These are phyloP conservation scores for Fusarium temperatum DNA, from an alignment of 2,329 filamentous ascomycete species.

Conservation along the genomic window DNA sequence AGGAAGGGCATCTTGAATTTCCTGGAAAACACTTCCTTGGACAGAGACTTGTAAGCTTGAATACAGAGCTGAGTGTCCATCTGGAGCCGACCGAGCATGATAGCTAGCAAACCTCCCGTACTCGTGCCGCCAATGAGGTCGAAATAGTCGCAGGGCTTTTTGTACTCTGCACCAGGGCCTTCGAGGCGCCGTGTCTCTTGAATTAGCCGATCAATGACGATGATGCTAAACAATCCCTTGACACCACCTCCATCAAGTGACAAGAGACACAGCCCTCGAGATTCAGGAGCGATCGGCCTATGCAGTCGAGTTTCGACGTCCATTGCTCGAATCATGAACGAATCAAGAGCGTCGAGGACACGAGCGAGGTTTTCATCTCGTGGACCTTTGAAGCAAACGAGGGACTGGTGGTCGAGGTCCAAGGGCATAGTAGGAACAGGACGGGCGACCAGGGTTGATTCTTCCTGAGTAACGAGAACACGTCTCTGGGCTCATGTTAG, in stretches of 20 bases:
- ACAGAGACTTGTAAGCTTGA: neutral
- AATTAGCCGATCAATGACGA: neutral
- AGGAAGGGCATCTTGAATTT: neutral
- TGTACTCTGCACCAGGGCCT: neutral
- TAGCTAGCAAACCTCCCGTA: neutral
- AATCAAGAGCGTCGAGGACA: neutral
- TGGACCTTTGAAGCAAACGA: neutral
- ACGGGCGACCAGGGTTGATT: neutral
- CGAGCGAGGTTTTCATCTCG: neutral
- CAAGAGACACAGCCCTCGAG: neutral
- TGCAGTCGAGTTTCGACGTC: neutral
- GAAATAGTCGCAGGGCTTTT: neutral
- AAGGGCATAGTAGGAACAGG: neutral
- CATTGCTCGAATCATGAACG: neutral
- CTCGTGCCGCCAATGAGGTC: neutral
- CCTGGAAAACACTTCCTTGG: neutral
- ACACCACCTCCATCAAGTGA: neutral
- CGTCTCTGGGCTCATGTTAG: neutral
- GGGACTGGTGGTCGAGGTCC: neutral
- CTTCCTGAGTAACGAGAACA: neutral
- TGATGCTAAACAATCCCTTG: neutral
- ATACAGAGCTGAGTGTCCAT: neutral
- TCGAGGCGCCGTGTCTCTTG: neutral
- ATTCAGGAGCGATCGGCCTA: neutral
- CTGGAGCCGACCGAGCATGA: neutral